Conservation (phyloP, 129 eudicot species). For the Escallonia rubra region DNA sequence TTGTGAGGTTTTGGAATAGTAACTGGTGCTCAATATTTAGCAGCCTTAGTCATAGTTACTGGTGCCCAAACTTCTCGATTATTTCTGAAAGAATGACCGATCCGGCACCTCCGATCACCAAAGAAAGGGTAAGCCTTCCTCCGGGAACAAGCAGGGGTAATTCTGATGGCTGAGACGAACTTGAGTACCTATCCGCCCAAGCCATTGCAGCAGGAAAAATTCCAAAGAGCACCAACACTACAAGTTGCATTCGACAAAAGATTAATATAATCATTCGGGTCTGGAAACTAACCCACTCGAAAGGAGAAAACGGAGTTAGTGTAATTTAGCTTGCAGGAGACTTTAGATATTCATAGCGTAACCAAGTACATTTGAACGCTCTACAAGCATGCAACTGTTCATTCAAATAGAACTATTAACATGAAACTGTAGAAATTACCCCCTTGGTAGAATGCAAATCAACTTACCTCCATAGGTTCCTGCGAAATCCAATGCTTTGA, state of each 20-base stretch:
- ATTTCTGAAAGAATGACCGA: constrained; percentile 66
- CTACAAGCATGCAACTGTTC: too few species aligned
- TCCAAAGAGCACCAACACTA: constrained; percentile 93
- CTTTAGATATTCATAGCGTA: too few species aligned
- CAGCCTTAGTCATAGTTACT: constrained; percentile 12
- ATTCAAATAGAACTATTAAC: too few species aligned
- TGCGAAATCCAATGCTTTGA: constrained; percentile 97
- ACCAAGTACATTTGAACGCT: too few species aligned
- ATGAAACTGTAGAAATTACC: too few species aligned
- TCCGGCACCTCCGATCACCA: constrained; percentile 79
- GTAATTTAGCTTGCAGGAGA: too few species aligned
- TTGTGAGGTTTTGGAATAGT: too few species aligned
- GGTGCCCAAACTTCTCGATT: constrained; percentile 48
- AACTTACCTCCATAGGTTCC: constrained; percentile 96
- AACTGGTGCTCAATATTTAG: background rate
- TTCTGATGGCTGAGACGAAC: constrained; percentile 28
- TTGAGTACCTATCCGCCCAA: constrained; percentile 83
- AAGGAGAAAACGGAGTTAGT: too few species aligned
- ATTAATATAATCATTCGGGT: background rate
- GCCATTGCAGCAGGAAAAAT: constrained; percentile 94
- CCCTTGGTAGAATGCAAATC: too few species aligned
- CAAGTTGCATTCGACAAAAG: background rate
- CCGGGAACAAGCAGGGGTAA: constrained; percentile 79
- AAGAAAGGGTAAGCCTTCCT: constrained; percentile 71
- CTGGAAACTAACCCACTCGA: background rate